phyloP scores from a whole-genome alignment of 2,329 filamentous ascomycete genomes.

The Chaetothyriales sp. region DNA sequence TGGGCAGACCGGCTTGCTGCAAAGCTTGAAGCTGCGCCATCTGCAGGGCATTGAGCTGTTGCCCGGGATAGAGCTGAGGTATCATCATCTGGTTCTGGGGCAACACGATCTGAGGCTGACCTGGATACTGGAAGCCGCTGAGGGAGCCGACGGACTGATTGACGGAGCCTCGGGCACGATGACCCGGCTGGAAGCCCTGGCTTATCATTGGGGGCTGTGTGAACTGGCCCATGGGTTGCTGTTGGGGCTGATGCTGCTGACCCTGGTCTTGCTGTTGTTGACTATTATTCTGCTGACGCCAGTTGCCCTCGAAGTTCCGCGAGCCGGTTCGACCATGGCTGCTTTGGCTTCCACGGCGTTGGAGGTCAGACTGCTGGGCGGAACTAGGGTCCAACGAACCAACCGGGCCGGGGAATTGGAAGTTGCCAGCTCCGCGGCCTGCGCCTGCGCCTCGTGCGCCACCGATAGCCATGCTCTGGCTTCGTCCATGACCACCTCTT shows the following conservation, averaged over 20 bases:
- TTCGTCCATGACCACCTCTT: constrained; percentile 48
- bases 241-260: constrained; percentile 27
- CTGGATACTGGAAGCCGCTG: constrained; percentile 75
- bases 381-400: constrained; percentile 19
- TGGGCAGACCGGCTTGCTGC: constrained; percentile 58
- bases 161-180: constrained; percentile 71
- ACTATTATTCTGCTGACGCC: constrained; percentile 60
- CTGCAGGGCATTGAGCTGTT: constrained; percentile 76
- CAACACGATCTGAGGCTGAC: constrained; percentile 72
- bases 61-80: constrained; percentile 67
- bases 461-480: constrained; percentile 39
- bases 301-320: constrained; percentile 94
- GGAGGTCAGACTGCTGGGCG: constrained; percentile 45
- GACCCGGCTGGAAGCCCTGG: constrained; percentile 76
- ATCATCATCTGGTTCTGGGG: constrained; percentile 63
- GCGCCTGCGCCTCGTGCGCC: constrained; percentile 50
- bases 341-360: constrained; percentile 54
- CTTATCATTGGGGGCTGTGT: constrained; percentile 53
- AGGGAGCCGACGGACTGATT: constrained; percentile 72
- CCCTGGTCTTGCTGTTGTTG: constrained; percentile 35
- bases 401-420: constrained; percentile 48
- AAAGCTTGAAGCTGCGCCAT: constrained; percentile 81
- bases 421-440: constrained; percentile 48
- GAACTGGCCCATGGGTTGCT: constrained; percentile 40
- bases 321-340: constrained; percentile 72